These are phyloP conservation scores for Nymphaea thermarum DNA, from an alignment of 164 flowering plant genomes.

Conservation along the genomic window DNA sequence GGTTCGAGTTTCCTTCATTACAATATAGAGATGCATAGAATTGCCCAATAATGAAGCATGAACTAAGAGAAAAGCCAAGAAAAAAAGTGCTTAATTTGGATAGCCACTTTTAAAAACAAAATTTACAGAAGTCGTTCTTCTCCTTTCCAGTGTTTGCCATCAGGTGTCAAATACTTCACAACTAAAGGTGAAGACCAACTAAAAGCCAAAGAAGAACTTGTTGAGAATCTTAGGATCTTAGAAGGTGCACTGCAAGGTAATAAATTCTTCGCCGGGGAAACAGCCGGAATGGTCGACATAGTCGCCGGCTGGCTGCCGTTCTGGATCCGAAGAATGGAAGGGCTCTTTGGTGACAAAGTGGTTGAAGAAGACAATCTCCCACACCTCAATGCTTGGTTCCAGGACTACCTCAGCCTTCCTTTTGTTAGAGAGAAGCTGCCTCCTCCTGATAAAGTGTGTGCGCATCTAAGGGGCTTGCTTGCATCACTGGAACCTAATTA, in stretches of 20 bases:
- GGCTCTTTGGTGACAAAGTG: neutral
- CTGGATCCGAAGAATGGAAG: constrained; percentile 3
- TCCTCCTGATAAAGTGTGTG: constrained; percentile 1
- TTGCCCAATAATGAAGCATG: too few species aligned
- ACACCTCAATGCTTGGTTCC: constrained; percentile 3
- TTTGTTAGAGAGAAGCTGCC: constrained; percentile 4
- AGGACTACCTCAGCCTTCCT: constrained; percentile 1
- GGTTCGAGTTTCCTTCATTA: too few species aligned
- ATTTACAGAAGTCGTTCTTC: too few species aligned
- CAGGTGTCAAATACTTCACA: neutral
- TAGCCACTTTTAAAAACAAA: too few species aligned
- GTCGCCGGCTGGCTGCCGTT: constrained; percentile 4
- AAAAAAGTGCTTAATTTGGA: too few species aligned
- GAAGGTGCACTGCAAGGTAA: constrained; percentile 5
- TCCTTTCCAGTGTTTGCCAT: neutral
- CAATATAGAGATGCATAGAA: too few species aligned
- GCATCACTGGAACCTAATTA: too few species aligned
- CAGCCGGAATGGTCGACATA: constrained; percentile 2
- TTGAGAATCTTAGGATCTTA: constrained; percentile 2
- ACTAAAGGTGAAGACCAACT: constrained; percentile 1
- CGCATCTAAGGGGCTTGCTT: neutral
- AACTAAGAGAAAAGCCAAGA: too few species aligned
- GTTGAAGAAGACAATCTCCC: constrained; percentile 3
- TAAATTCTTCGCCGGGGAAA: constrained; percentile 5
- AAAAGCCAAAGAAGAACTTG: constrained; percentile 2